Base-by-base conservation (phyloP, 73 alveolate genomes). In the Paraurostyla sp. region DNA sequence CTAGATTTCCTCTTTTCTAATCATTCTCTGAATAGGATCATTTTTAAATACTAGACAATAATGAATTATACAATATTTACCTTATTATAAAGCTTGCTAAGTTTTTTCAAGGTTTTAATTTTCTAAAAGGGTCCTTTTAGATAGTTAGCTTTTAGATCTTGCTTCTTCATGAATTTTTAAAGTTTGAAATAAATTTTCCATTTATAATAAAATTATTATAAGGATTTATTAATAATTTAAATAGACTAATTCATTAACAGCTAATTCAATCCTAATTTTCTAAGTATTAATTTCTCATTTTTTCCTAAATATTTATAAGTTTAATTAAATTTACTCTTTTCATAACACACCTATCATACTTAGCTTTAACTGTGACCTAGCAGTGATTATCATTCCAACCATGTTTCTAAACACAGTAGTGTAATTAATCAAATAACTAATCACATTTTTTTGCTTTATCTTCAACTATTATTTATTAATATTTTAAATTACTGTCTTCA, bases 301-400 rank as follows among this genome's bases (percentile, higher is more conserved):
- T 73, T n/a, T 73, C 86, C 86, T 73, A 73, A 32, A 22, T 45
- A 11, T 68, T n/a, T n/a, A n/a, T 7, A 43, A 18, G 36, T 60
- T 30, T 11, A 20, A 36, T 32, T 9, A 45, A 45, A 4, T 25
- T 29, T 78, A 78, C 91, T 46, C 91, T 54, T 65, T 81, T 81
- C 6, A 81, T 33, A 0, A 81, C 52, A 59, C 91, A 81, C 27
- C 82, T 7, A 29, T 81, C 91, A 58, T 81, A 81, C 35, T 81
- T 81, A 22, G 91, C 83, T 54, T 81, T 81, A 1, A 81, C 41
- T 11, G 48, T 32, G 2, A 32, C 68, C 42, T 56, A 23, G 71
- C 91, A 81, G 36, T 36, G 83, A 58, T 81, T 81, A 45, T 81
- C 91, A 43, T 81, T 81, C 91, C 91, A 81, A 15, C 91, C 91